Evolutionary conservation across 1,284 basidiomycete species (phyloP), one percentile per base, ranked within the genome.

Genomic region (Boletellus sp.): DNA sequence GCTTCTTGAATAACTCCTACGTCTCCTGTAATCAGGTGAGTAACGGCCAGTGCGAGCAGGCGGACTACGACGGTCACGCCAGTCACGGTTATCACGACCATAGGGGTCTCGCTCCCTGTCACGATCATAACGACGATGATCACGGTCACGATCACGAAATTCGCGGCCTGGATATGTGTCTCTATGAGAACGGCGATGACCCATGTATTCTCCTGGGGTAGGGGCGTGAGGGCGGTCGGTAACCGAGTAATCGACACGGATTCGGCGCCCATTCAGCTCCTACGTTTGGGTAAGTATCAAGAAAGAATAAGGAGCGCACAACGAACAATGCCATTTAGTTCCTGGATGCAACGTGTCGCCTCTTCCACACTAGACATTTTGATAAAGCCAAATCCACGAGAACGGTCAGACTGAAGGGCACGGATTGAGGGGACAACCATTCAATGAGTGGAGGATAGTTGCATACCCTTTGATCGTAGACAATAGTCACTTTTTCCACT

Each of bases 161-260:
- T 73, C 71, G 29, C 73, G 63, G 48, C 68, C 48, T 30, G 76
- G 68, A 43, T 72, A 63, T 2, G 77, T 74, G 50, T 86, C 83
- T 40, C 82, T 76, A 45, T 68, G 71, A 50, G 79, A 75, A 36
- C 89, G 84, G 56, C 88, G 84, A 58, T 91, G 87, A 14, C 94
- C 93, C 87, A 94, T 94, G 72, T 99, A 99, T 71, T 97, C 91
- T 53, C 95, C 95, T 4, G 96, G 95, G 13, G 95, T 99, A 9
- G 96, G 92, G 13, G 90, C 85, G 70, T 99, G 95, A 21, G 95
- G 88, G 45, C 90, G 83, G 53, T 88, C 82, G 5, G 96, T 99
- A 34, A 95, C 89, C 1, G 93, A 97, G 66, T 88, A 99, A 68
- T 99, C 95, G 40, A 99, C 95, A 46, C 95, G 91, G 60, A 99